phyloP scores from a whole-genome alignment of 768 basidiomycete species.

The Psilocybe tampanensis region DNA sequence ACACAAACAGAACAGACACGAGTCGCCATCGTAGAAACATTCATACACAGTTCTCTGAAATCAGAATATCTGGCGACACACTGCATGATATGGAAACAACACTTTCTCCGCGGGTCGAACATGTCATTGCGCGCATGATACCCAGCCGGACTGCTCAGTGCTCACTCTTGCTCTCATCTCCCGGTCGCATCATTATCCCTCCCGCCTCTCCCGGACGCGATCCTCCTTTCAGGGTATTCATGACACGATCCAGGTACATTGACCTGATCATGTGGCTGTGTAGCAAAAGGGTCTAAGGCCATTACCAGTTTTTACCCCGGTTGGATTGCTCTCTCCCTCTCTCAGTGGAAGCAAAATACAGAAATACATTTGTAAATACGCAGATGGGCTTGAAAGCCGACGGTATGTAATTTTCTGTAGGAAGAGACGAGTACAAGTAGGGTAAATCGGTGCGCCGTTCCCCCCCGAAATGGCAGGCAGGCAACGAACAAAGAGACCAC shows the following conservation, averaged over 20 bases:
- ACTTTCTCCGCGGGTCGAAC: too few species aligned
- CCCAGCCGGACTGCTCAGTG: not conserved
- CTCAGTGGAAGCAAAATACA: not conserved
- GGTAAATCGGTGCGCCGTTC: not conserved
- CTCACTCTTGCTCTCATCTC: not conserved
- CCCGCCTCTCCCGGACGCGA: constrained; percentile 8
- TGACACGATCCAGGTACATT: constrained; percentile 13
- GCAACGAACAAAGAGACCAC: not conserved
- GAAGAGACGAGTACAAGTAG: not conserved
- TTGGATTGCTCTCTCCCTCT: not conserved
- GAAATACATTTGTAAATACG: too few species aligned
- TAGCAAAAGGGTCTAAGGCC: constrained; percentile 15
- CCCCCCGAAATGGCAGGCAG: not conserved
- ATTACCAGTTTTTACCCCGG: not conserved
- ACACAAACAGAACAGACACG: too few species aligned
- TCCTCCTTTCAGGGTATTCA: constrained; percentile 17
- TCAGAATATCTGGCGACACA: too few species aligned
- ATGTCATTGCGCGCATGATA: not conserved
- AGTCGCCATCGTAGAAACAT: too few species aligned
- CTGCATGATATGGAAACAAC: too few species aligned
- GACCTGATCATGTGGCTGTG: constrained; percentile 20
- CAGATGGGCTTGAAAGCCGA: constrained; percentile 16
- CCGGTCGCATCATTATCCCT: not conserved
- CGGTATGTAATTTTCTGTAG: constrained; percentile 12
- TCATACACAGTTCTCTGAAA: too few species aligned